Percentiles rank a stretch among this genome's conserved stretches.
Evolutionary conservation across 176 grass and related monocot species (phyloP).

Genomic region (Aechmea fasciata): DNA sequence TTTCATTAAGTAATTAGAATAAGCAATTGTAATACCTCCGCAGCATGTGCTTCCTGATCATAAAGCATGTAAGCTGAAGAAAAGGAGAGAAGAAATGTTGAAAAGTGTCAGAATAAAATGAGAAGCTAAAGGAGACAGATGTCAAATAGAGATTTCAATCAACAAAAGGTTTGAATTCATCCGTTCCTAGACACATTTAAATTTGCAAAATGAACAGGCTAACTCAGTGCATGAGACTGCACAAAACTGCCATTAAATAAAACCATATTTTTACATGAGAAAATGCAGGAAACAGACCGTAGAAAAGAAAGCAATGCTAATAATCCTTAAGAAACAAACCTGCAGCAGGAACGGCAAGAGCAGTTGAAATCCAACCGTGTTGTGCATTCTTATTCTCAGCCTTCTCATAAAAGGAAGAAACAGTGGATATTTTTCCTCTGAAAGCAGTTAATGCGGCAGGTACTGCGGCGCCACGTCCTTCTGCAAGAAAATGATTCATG

Average conservation of each 20-base stretch:
- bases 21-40: slow-evolving; percentile 42
- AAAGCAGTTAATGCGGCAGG: slow-evolving; percentile 42
- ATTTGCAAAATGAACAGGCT: too few relatives aligned
- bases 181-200: background rate
- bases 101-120: background rate
- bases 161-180: background rate
- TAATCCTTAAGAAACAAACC: slow-evolving; percentile 26
- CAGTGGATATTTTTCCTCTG: slow-evolving; percentile 37
- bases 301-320: background rate
- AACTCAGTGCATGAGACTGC: too few relatives aligned
- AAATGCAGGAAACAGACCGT: background rate
- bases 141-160: background rate
- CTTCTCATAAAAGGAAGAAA: slow-evolving; percentile 41
- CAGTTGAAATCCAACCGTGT: slow-evolving; percentile 36
- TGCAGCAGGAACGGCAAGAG: slow-evolving; percentile 51
- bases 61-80: slow-evolving; percentile 68
- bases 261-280: too few relatives aligned
- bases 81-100: background rate
- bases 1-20: background rate
- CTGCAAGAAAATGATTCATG: slow-evolving; percentile 7
- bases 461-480: slow-evolving; percentile 47
- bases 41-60: slow-evolving; percentile 70
- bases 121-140: background rate
- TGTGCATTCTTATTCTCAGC: slow-evolving; percentile 11
- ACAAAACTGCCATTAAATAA: too few relatives aligned